A percentile compares a stretch with the other conserved stretches of the same genome.
phyloP scores from a whole-genome alignment of 2,329 filamentous ascomycete species.

The Pseudogymnoascus sp. region DNA sequence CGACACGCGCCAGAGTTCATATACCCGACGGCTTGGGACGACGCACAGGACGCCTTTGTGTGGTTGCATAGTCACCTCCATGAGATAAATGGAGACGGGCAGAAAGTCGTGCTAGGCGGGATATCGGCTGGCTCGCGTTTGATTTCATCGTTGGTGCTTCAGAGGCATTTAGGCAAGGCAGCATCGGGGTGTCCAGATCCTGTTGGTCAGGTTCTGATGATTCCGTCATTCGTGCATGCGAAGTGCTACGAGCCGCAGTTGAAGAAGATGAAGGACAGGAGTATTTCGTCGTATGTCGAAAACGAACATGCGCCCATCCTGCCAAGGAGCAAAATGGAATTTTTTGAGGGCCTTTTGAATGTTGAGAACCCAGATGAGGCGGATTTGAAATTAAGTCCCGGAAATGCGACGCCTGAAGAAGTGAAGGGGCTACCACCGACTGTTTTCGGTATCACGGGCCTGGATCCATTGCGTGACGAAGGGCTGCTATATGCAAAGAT shows the following conservation, averaged over 20 bases:
- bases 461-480: slow-evolving; percentile 45
- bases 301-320: slow-evolving; percentile 46
- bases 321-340: slow-evolving; percentile 34
- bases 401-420: slow-evolving; percentile 28
- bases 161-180: slow-evolving; percentile 32
- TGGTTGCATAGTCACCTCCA: slow-evolving; percentile 46
- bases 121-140: slow-evolving; percentile 44
- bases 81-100: slow-evolving; percentile 35
- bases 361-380: slow-evolving; percentile 23
- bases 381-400: slow-evolving; percentile 36
- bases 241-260: slow-evolving; percentile 26
- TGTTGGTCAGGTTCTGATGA: slow-evolving; percentile 45
- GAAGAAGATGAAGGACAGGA: slow-evolving; percentile 33
- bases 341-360: slow-evolving; percentile 14
- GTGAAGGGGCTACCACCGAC: slow-evolving; percentile 41
- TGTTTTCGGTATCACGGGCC: slow-evolving; percentile 40
- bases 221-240: slow-evolving; percentile 38
- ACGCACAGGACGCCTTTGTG: slow-evolving; percentile 20
- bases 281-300: slow-evolving; percentile 40
- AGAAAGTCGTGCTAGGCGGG: slow-evolving; percentile 41
- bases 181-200: neutral
- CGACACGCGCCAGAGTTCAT: slow-evolving; percentile 36
- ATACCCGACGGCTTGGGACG: slow-evolving; percentile 27
- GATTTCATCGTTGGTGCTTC: slow-evolving; percentile 36
- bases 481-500: slow-evolving; percentile 41